A percentile compares a stretch with the other conserved stretches of the same genome.
Evolutionary conservation across 768 basidiomycete species (phyloP).

Genomic region (Phlegmacium glaucopus): DNA sequence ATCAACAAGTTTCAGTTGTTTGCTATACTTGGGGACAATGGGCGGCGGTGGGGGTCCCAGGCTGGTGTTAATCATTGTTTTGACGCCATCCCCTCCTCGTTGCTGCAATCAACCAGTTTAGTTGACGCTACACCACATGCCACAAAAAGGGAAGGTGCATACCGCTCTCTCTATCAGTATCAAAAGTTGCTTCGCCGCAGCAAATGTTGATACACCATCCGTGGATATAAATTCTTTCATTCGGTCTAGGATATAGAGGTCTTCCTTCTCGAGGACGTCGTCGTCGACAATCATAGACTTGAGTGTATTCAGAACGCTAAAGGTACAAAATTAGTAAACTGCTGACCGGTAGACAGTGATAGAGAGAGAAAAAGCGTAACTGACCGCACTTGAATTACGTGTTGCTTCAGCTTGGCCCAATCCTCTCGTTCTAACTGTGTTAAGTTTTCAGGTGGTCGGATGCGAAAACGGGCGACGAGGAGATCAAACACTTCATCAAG

Average conservation of each 20-base stretch:
- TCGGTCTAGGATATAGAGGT: slow-evolving; percentile 72
- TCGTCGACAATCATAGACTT: slow-evolving; percentile 87
- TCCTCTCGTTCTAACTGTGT: slow-evolving; percentile 58
- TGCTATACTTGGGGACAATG: slow-evolving; percentile 66
- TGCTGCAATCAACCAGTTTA: slow-evolving; percentile 25
- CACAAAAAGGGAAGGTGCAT: slow-evolving; percentile 28
- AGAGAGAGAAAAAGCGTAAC: slow-evolving; percentile 19
- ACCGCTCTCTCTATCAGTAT: slow-evolving; percentile 78
- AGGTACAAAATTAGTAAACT: slow-evolving; percentile 3
- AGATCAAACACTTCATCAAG: slow-evolving; percentile 79
- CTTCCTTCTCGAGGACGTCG: slow-evolving; percentile 82
- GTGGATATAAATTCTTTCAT: slow-evolving; percentile 79
- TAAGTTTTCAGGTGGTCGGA: slow-evolving; percentile 69
- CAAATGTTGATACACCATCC: slow-evolving; percentile 58
- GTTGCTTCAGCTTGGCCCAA: slow-evolving; percentile 85
- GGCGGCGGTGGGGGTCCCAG: slow-evolving; percentile 68
- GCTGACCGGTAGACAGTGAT: no score
- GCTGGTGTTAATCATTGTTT: slow-evolving; percentile 52
- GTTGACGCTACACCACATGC: not conserved
- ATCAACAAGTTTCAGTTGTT: slow-evolving; percentile 79
- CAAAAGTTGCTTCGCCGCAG: slow-evolving; percentile 73
- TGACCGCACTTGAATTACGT: slow-evolving; percentile 83
- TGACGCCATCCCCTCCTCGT: slow-evolving; percentile 55
- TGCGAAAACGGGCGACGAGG: slow-evolving; percentile 76
- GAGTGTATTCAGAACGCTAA: slow-evolving; percentile 85